Conservation (phyloP, 352 stramenopile species). For the Phytophthora citricola region DNA sequence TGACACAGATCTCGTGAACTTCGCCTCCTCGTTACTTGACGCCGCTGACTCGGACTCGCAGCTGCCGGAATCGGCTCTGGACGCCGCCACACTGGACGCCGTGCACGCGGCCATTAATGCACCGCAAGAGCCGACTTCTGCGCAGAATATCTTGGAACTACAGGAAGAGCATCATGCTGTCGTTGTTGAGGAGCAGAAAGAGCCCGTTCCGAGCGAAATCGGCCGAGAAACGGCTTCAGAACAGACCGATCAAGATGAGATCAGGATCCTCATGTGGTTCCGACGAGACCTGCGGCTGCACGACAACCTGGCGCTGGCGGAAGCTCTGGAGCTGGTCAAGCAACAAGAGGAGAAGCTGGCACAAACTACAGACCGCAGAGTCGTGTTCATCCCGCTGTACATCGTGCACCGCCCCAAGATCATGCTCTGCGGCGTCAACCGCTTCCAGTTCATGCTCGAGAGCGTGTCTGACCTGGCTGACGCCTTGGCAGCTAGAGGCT, state of each 20-base stretch:
- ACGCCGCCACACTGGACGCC: conserved; percentile 48
- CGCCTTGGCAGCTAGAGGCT: conserved; percentile 64
- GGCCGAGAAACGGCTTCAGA: neutral
- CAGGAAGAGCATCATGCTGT: neutral
- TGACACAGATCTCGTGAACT: conserved; percentile 49
- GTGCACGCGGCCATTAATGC: conserved; percentile 45
- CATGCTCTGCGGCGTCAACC: conserved; percentile 80
- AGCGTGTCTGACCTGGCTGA: conserved; percentile 87
- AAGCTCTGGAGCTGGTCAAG: conserved; percentile 61
- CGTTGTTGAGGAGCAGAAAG: neutral
- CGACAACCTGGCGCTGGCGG: conserved; percentile 94
- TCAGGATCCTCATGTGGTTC: conserved; percentile 91
- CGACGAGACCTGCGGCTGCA: conserved; percentile 96
- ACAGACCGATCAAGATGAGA: conserved; percentile 22
- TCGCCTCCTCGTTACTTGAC: conserved; percentile 50
- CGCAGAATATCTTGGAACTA: neutral
- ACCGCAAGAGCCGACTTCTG: conserved; percentile 4
- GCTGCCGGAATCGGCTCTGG: conserved; percentile 32
- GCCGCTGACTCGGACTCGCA: conserved; percentile 38
- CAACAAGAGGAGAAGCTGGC: conserved; percentile 14
- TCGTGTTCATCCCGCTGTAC: conserved; percentile 88
- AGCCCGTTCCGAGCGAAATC: conserved; percentile 8
- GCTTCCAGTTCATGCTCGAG: conserved; percentile 95
- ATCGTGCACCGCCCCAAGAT: conserved; percentile 90
- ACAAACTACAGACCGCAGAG: conserved; percentile 7